Conservation (phyloP, 495 filamentous ascomycete species). For the Trichocladium uniseriatum region DNA sequence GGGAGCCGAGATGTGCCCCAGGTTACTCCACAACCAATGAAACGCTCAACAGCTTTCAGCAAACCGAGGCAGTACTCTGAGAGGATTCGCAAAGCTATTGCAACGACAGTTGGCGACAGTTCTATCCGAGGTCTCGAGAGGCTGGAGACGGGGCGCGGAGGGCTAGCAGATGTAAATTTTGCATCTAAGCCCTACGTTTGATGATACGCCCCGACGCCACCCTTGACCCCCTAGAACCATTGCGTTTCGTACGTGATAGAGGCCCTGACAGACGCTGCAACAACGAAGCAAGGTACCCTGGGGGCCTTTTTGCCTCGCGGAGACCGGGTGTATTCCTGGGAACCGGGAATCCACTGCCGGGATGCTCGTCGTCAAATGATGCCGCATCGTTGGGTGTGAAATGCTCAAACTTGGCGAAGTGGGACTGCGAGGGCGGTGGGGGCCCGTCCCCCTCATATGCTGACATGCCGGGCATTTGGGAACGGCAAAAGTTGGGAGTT, state of each 20-base stretch:
- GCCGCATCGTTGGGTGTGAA: conserved; percentile 25
- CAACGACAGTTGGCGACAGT: no score
- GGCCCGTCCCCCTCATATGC: neutral
- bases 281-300: conserved; percentile 31
- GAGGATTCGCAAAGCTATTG: no score
- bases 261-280: conserved; percentile 19
- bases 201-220: neutral
- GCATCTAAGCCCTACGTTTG: neutral
- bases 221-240: neutral
- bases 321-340: conserved; percentile 20
- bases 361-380: conserved; percentile 30
- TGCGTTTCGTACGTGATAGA: conserved; percentile 1
- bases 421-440: conserved; percentile 20
- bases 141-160: no score
- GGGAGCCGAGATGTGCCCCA: no score
- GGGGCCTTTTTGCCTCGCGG: conserved; percentile 30
- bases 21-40: no score
- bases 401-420: conserved; percentile 24
- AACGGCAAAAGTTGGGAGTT: neutral
- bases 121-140: no score
- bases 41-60: no score
- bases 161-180: no score
- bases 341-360: conserved; percentile 24
- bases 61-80: no score
- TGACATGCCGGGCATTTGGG: neutral